Percentiles rank a stretch among this genome's conserved stretches.
Evolutionary conservation across 1,139 yeast genomes (phyloP).

Genomic region (Suhomyces bolitotheri): DNA sequence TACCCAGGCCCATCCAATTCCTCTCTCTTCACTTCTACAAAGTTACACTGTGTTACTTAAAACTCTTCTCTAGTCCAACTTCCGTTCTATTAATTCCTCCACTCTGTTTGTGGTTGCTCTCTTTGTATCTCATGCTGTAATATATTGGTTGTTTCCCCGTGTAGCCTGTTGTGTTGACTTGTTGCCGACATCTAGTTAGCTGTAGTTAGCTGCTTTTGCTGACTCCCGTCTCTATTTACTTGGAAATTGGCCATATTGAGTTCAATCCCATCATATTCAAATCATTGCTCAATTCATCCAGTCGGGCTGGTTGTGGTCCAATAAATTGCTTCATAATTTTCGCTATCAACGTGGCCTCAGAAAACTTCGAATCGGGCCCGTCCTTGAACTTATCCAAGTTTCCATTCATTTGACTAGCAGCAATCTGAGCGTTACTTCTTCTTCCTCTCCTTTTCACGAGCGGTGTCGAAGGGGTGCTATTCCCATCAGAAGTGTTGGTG

Average conservation of each 20-base stretch:
- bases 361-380: conserved; percentile 26
- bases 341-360: conserved; percentile 44
- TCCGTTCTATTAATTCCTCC: conserved; percentile 7
- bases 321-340: conserved; percentile 47
- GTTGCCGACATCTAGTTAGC: no score
- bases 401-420: conserved; percentile 11
- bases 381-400: conserved; percentile 17
- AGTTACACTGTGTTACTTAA: conserved; percentile 12
- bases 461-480: conserved; percentile 16
- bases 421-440: conserved; percentile 23
- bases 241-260: conserved; percentile 35
- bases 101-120: conserved; percentile 5
- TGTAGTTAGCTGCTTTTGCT: background rate
- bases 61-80: conserved; percentile 5
- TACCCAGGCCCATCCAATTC: no score
- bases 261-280: conserved; percentile 39
- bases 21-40: conserved; percentile 10
- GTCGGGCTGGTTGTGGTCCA: conserved; percentile 41
- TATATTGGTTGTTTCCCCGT: conserved; percentile 7
- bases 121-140: conserved; percentile 10
- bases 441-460: conserved; percentile 26
- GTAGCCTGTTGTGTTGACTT: background rate
- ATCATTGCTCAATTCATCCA: conserved; percentile 39
- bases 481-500: conserved; percentile 31
- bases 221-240: background rate